Base-by-base conservation (phyloP, 2,329 filamentous ascomycete genomes). In the Waltergamsia citrina region DNA sequence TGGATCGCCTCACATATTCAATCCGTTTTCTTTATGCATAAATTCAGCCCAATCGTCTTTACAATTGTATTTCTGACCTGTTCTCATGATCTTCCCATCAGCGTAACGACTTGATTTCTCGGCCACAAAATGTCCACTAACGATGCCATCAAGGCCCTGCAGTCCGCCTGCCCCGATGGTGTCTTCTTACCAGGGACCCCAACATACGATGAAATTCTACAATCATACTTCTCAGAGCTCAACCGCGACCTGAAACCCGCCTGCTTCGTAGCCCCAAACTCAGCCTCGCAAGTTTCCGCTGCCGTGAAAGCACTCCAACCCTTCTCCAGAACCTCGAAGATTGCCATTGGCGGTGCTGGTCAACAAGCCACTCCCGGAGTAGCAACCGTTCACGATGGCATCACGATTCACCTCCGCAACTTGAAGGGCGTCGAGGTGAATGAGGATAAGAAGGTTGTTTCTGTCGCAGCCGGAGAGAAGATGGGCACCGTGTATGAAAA, bases 381-480 rank as follows among this genome's bases (percentile, higher is more conserved):
- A n/a, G n/a, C n/a, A n/a, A 30, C 9, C 34, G 37, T 43, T 29
- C 16, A 35, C n/a, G 18, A 41, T 28, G 41, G 41, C 19, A 38
- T 45, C n/a, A 41, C 41, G 2, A 36, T 42, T 16, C 40, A 28
- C 40, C 35, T 33, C 27, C 19, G 22, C 35, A 20, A 34, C 16
- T n/a, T n/a, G n/a, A 48, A 56, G 48, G 55, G 55, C 25, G 12
- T 38, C 10, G 56, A 49, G 0, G 49, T 48, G 1, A 56, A 55
- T 28, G 35, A 57, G 1, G 34, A 42, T 3, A 47, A 33, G 1
- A 48, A 48, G 11, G 43, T 56, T 16, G 56, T 51, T 4, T 48
- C 41, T 4, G 49, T 59, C 6, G 43, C 48, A 7, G 47, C 61
- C 0, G 69, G 68, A 3, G 56, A 57, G 17, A 51, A 56, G 5